Percentiles rank a stretch among this genome's conserved stretches.
phyloP scores from a whole-genome alignment of 306 rosid genomes.

The Vachellia collinsii region DNA sequence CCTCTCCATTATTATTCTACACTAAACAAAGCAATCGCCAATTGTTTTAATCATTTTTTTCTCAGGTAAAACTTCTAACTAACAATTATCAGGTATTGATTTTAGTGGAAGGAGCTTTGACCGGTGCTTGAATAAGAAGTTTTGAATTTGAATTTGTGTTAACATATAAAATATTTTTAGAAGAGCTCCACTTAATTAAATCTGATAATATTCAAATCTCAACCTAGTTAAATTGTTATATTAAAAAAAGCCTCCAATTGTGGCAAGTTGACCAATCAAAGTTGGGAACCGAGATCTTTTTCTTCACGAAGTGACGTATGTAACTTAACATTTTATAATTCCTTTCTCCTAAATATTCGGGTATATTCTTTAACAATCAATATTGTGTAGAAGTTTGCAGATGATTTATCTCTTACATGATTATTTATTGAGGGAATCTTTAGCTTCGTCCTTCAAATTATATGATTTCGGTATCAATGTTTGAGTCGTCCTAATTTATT shows the following conservation, averaged over 20 bases:
- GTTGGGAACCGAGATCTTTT: neutral
- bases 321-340: neutral
- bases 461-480: neutral
- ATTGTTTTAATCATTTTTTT: neutral
- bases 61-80: no score
- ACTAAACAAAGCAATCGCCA: neutral
- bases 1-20: neutral
- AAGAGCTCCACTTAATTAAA: no score
- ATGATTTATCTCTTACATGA: neutral
- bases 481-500: no score
- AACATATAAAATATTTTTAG: no score
- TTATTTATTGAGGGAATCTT: neutral
- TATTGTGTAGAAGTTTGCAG: neutral
- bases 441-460: neutral
- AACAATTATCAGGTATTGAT: no score
- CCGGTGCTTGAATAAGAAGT: no score
- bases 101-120: no score
- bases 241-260: no score
- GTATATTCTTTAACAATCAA: neutral
- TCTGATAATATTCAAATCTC: no score
- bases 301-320: neutral
- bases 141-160: no score
- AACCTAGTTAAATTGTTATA: no score
- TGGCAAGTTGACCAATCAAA: constrained; percentile 27
- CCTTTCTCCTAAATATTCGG: neutral